Base-by-base conservation (phyloP, 2,329 filamentous ascomycete genomes). In the Alternaria triticina region DNA sequence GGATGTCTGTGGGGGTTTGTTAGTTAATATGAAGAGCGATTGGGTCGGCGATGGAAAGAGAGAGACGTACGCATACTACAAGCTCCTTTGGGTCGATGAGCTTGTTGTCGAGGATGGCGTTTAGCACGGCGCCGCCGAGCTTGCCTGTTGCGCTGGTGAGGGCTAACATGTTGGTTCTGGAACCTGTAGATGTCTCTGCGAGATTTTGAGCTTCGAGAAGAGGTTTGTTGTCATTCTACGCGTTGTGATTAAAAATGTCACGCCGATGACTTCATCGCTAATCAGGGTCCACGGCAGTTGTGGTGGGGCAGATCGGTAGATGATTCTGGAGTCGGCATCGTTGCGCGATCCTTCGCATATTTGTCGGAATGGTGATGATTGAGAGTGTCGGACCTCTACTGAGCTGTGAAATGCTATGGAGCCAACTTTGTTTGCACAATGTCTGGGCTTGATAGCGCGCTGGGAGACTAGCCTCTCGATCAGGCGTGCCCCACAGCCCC, bases 111-210 rank as follows among this genome's bases (percentile, higher is more conserved):
- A 84, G 76, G 22, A 84, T 76, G 40, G 82, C 76, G 25, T 69
- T 70, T 23, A 84, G 74, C 17, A 83, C 82, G 11, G 82, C 82
- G 46, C 77, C 77, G 59, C 82, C 82, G 9, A 84, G 76, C 63
- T 83, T 84, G 54, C 83, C 83, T 15, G 81, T 82, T 54, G 82
- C 80, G 54, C 81, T 81, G 50, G 81, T 81, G 56, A 84, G 79
- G 22, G 79, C 80, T 51, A 83, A 51, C 67, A 74, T 75, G 6
- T 54, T 71, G 50, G 25, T 17, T n/a, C 1, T n/a, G 4, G 13
- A 17, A 28, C 27, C 7, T 12, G 15, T 49, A 9, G 6, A 7
- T 11, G 4, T 28, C 15, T 13, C 8, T 6, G 15, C 5, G 23
- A 25, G 23, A 4, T 8, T 25, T 51, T 7, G 9, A 3, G 4